Evolutionary conservation across 2,329 filamentous ascomycete genomes (phyloP).

Genomic region (Ophiocordyceps camponoti-leonardi): DNA sequence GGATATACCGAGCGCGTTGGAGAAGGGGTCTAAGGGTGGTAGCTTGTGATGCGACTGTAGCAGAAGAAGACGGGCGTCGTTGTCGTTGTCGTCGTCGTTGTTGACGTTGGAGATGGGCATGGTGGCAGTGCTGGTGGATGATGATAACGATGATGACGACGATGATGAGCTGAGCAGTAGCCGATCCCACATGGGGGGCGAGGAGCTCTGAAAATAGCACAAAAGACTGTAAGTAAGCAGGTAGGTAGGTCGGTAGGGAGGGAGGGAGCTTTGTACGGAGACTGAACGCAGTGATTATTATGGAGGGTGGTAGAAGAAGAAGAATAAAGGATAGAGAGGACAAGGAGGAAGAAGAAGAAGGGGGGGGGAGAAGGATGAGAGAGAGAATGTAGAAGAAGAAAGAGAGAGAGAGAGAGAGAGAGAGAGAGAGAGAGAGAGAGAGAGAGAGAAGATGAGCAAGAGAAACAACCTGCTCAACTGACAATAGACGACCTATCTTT

Average conservation of each 20-base stretch:
- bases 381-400: not conserved
- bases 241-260: no score
- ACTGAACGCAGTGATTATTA: no score
- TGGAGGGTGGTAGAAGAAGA: not conserved
- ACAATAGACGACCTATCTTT: no score
- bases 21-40: not conserved
- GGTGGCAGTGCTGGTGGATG: not conserved
- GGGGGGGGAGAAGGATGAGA: not conserved
- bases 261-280: no score
- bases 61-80: not conserved
- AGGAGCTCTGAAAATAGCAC: not conserved
- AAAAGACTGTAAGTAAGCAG: not conserved
- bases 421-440: not conserved
- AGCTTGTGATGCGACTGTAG: not conserved
- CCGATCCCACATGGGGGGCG: not conserved
- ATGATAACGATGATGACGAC: not conserved
- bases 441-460: not conserved
- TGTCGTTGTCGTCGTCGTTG: not conserved
- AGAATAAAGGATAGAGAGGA: no score
- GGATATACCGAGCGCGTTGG: conserved; percentile 9
- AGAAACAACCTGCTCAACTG: no score
- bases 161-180: not conserved
- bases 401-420: not conserved
- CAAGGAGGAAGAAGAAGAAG: not conserved
- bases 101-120: not conserved